A percentile compares a stretch with the other conserved stretches of the same genome.
Conservation (phyloP, 768 basidiomycete species). For the Mycena olivaceomarginata region DNA sequence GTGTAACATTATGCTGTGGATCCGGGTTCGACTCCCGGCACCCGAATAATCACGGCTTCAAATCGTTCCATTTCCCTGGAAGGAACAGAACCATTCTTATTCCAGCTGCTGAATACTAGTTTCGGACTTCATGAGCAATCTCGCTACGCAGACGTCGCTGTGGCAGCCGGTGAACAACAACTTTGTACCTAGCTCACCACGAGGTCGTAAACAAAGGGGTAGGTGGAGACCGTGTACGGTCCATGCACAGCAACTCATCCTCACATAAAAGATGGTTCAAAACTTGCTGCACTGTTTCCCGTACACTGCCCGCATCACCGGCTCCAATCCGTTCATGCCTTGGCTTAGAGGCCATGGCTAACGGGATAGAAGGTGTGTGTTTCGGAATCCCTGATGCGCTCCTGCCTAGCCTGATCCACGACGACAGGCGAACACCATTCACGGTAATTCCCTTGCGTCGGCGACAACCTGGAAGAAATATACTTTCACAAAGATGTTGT, state of each 20-base stretch:
- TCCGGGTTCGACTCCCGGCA: too few species aligned
- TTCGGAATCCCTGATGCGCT: not conserved
- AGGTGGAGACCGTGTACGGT: not conserved
- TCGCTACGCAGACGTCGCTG: conserved; percentile 24
- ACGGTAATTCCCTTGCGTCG: conserved; percentile 15
- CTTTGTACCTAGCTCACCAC: conserved; percentile 11
- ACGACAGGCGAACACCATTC: conserved; percentile 20
- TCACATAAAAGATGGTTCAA: conserved; percentile 16
- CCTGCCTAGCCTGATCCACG: not conserved
- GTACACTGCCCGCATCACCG: conserved; percentile 9
- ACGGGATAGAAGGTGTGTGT: conserved; percentile 15
- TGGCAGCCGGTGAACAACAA: conserved; percentile 27
- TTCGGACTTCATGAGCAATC: conserved; percentile 32
- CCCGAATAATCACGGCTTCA: too few species aligned
- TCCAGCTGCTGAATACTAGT: too few species aligned
- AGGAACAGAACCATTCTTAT: too few species aligned
- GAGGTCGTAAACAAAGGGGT: conserved; percentile 15
- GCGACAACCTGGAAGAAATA: conserved; percentile 29
- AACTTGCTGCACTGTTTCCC: conserved; percentile 32
- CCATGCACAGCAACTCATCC: too few species aligned
- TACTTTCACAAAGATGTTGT: conserved; percentile 24
- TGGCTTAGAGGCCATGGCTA: conserved; percentile 30
- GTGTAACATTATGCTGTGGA: too few species aligned
- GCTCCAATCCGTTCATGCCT: conserved; percentile 25
- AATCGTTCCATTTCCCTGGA: too few species aligned